Base-by-base conservation (phyloP, 768 basidiomycete genomes). In the Leucocoprinus leucothites region DNA sequence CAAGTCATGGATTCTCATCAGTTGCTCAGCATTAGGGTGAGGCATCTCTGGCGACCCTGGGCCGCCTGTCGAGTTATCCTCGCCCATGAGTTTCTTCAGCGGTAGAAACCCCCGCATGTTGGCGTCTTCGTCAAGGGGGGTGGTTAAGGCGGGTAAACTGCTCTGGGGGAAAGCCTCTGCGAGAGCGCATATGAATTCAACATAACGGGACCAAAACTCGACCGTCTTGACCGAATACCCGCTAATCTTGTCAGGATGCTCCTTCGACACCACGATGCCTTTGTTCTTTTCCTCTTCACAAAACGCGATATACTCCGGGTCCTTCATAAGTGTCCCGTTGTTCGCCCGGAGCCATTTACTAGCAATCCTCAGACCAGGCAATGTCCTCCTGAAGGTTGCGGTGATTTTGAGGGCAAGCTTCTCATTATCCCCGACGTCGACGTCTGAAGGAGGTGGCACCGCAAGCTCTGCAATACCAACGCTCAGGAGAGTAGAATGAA, bases 11-110 rank as follows among this genome's bases (percentile, higher is more conserved):
- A 99, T 89, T 60, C 97, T 79, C 92, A 98, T 95, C 41, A 99
- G 71, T 62, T 95, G 91, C 74, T 96, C 94, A 56, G 91, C 94
- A 62, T 99, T 98, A 7, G 97, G 97, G 72, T 98, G 82, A 34
- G 76, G 78, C 58, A 79, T 71, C 61, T 68, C 74, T 16, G 51
- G 58, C 2, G 50, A 63, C 9, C 60, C 64, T 24, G 58, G 63
- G 24, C 60, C 61, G 40, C 61, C 60, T 24, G 56, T 60, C 6
- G 55, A 64, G 53, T 61, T 58, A 11, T 65, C 65, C 45, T 71
- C 76, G 7, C 71, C 69, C 71, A 89, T 78, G 45, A 83, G 71
- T 40, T 81, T 79, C 51, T 82, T 82, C 47, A 98, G 72, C 9
- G 97, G 97, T 28, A 87, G 70, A 66, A 96, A 98, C 0, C 96